phyloP scores from a whole-genome alignment of 768 basidiomycete genomes.

The Pisolithus microcarpus region DNA sequence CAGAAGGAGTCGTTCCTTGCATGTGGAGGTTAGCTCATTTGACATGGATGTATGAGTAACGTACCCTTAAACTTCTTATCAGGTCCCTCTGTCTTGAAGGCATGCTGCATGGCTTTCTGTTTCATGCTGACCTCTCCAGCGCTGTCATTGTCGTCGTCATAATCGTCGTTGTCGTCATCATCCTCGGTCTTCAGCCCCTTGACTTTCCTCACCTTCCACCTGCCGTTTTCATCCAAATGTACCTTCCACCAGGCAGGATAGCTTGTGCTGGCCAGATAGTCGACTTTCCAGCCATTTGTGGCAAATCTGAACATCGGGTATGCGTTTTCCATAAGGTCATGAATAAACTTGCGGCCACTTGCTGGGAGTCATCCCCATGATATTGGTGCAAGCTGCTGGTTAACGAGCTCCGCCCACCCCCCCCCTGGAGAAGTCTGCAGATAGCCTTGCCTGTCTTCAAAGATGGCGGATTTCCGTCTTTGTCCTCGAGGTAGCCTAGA shows the following conservation, averaged over 20 bases:
- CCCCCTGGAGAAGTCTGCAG: background rate
- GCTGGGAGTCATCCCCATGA: background rate
- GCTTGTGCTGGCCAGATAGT: background rate
- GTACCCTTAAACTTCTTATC: background rate
- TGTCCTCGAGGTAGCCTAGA: background rate
- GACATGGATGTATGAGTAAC: background rate
- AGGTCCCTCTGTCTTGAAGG: background rate
- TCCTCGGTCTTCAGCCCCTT: background rate
- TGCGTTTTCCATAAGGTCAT: background rate
- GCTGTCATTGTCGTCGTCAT: no score
- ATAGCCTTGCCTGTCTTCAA: background rate
- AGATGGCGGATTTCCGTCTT: background rate
- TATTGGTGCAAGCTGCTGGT: background rate
- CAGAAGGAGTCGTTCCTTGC: background rate
- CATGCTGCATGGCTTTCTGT: background rate
- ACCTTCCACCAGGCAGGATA: background rate
- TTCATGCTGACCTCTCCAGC: background rate
- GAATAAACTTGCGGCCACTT: background rate
- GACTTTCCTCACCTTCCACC: background rate
- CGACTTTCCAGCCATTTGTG: background rate
- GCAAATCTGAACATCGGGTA: background rate
- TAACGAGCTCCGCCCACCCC: background rate
- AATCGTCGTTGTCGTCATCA: background rate
- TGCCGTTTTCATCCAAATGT: background rate
- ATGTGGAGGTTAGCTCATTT: background rate